Percentiles rank a stretch among this genome's conserved stretches.
phyloP scores from a whole-genome alignment of 345 rosid species.

The Erysimum cheiranthoides region DNA sequence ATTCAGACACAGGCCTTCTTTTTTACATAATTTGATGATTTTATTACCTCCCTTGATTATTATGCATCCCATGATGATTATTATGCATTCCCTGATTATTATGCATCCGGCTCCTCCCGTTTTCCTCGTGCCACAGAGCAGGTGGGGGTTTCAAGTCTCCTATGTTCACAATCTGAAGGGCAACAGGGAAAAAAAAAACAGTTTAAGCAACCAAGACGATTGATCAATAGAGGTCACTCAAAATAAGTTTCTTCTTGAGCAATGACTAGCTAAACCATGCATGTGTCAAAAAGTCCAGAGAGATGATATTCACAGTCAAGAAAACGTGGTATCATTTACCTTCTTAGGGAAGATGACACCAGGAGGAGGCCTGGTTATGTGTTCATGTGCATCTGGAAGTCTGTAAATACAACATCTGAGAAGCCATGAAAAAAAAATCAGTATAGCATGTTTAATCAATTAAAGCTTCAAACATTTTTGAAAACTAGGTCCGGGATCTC shows the following conservation, averaged over 20 bases:
- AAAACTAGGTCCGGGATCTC: slow-evolving; percentile 46
- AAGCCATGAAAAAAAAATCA: slow-evolving; percentile 18
- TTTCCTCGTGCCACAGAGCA: slow-evolving; percentile 90
- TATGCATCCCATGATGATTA: slow-evolving; percentile 38
- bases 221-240: slow-evolving; percentile 7
- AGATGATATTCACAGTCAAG: neutral
- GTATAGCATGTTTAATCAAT: slow-evolving; percentile 7
- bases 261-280: slow-evolving; percentile 7
- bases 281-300: slow-evolving; percentile 1
- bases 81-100: slow-evolving; percentile 50
- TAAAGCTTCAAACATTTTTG: neutral
- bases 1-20: neutral
- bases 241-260: neutral
- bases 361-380: slow-evolving; percentile 70
- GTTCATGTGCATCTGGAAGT: slow-evolving; percentile 83
- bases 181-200: slow-evolving; percentile 12
- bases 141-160: slow-evolving; percentile 80
- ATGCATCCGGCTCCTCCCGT: slow-evolving; percentile 68
- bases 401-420: slow-evolving; percentile 84
- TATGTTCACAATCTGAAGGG: slow-evolving; percentile 60
- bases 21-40: neutral
- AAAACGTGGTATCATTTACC: slow-evolving; percentile 49
- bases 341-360: slow-evolving; percentile 88
- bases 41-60: slow-evolving; percentile 49
- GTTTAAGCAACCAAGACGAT: slow-evolving; percentile 3